Conservation (phyloP, 2,329 filamentous ascomycete genomes). For the Cordyceps javanica region DNA sequence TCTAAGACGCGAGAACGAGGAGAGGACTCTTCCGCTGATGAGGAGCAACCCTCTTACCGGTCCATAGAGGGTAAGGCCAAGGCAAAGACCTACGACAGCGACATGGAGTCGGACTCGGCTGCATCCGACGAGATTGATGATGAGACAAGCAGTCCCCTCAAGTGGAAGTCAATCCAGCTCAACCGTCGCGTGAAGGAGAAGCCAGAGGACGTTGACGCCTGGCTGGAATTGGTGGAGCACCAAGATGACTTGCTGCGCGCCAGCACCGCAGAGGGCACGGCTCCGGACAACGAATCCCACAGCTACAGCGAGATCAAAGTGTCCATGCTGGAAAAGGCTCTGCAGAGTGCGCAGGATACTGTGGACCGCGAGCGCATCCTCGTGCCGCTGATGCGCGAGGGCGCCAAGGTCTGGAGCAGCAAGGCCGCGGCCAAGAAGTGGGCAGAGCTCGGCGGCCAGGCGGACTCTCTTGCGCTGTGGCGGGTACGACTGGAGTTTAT, state of each 20-base stretch:
- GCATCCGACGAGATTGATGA: conserved; percentile 29
- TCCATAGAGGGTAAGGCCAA: conserved; percentile 62
- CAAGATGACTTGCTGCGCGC: conserved; percentile 62
- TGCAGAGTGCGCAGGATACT: conserved; percentile 46
- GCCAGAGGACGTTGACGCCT: conserved; percentile 62
- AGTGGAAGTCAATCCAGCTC: conserved; percentile 54
- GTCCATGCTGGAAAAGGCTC: conserved; percentile 70
- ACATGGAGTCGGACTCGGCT: conserved; percentile 41
- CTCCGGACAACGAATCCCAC: conserved; percentile 54
- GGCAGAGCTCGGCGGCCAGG: conserved; percentile 38
- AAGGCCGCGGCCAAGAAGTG: conserved; percentile 58
- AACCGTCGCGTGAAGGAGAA: conserved; percentile 56
- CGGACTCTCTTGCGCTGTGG: conserved; percentile 56
- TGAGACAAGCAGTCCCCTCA: conserved; percentile 39
- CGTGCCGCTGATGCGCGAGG: conserved; percentile 66
- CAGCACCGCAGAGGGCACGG: conserved; percentile 36
- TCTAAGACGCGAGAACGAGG: conserved; percentile 37
- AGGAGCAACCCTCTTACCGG: conserved; percentile 52
- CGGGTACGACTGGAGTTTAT: conserved; percentile 64
- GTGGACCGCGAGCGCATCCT: conserved; percentile 54
- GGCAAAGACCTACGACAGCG: conserved; percentile 39
- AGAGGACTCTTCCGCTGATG: conserved; percentile 36
- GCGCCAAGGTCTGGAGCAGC: conserved; percentile 64
- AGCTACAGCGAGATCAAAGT: conserved; percentile 75
- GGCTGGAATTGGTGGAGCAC: conserved; percentile 73